Evolutionary conservation across 2,329 filamentous ascomycete species (phyloP).

Genomic region (Akanthomyces muscarius): DNA sequence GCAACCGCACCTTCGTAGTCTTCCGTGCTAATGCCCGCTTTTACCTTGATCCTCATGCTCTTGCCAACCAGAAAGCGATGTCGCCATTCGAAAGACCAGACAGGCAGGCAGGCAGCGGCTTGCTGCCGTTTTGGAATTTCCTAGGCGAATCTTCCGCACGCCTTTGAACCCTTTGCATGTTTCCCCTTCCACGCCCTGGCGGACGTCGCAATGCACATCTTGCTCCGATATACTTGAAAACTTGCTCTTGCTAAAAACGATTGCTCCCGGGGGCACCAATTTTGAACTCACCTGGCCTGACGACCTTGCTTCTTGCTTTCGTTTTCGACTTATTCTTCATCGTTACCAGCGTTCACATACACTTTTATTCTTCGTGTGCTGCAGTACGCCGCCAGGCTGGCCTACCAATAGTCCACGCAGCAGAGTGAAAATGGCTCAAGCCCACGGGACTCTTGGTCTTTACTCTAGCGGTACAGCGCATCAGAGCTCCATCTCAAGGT

Average conservation of each 20-base stretch:
- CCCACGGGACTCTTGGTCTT: background rate
- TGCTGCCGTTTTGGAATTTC: background rate
- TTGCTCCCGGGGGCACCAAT: background rate
- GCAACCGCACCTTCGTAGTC: slow-evolving; percentile 10
- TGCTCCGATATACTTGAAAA: slow-evolving; percentile 14
- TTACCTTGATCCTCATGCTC: background rate
- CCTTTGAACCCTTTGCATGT: background rate
- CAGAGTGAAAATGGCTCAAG: background rate
- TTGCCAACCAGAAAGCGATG: slow-evolving; percentile 4
- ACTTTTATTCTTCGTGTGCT: background rate
- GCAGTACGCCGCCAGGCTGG: background rate
- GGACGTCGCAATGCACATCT: slow-evolving; percentile 15
- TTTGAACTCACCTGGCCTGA: background rate
- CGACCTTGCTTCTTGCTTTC: background rate
- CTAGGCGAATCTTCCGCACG: background rate
- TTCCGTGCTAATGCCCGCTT: background rate
- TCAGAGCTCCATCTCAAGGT: background rate
- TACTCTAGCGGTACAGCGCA: background rate
- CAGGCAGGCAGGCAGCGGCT: background rate
- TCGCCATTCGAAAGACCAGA: background rate
- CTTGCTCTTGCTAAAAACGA: slow-evolving; percentile 14
- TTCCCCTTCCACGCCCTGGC: background rate
- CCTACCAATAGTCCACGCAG: background rate
- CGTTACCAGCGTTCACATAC: slow-evolving; percentile 1
- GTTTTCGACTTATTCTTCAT: slow-evolving; percentile 12